phyloP scores from a whole-genome alignment of 768 basidiomycete species.

The Symmetrospora coprosmae region DNA sequence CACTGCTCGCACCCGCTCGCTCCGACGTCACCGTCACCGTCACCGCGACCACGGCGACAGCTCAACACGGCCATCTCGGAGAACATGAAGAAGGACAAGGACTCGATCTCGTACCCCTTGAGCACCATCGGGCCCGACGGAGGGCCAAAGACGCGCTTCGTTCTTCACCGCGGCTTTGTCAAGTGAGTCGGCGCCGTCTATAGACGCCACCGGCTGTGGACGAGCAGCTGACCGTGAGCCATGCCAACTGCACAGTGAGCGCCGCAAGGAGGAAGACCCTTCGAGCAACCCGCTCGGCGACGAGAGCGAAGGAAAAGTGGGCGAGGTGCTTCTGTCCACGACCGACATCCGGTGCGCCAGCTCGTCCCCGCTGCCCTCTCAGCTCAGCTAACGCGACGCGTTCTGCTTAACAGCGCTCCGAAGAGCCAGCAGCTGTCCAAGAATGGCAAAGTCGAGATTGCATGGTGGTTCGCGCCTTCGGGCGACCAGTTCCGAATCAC shows the following conservation, averaged over 20 bases:
- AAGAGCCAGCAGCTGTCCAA: conserved; percentile 27
- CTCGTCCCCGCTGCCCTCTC: not conserved
- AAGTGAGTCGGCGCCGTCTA: not conserved
- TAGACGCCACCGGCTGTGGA: not conserved
- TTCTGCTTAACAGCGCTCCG: conserved; percentile 18
- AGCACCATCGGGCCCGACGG: conserved; percentile 15
- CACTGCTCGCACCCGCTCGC: too few relatives aligned
- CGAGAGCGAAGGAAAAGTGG: not conserved
- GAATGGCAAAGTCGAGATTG: conserved; percentile 45
- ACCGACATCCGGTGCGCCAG: conserved; percentile 16
- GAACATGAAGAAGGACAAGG: conserved; percentile 21
- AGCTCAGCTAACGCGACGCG: not conserved
- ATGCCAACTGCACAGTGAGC: conserved; percentile 7
- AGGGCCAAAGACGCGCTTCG: conserved; percentile 13
- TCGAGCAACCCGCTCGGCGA: conserved; percentile 16
- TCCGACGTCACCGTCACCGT: too few relatives aligned
- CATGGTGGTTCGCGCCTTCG: conserved; percentile 58
- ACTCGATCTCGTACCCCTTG: conserved; percentile 9
- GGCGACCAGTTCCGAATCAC: conserved; percentile 60
- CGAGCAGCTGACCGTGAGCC: too few relatives aligned
- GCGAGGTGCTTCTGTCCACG: conserved; percentile 20
- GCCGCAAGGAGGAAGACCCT: conserved; percentile 25
- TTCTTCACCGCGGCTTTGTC: conserved; percentile 14
- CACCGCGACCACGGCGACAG: too few relatives aligned
- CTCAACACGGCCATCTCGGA: not conserved